Conservation (phyloP, 441 rosid species). For the Metrosideros polymorpha region DNA sequence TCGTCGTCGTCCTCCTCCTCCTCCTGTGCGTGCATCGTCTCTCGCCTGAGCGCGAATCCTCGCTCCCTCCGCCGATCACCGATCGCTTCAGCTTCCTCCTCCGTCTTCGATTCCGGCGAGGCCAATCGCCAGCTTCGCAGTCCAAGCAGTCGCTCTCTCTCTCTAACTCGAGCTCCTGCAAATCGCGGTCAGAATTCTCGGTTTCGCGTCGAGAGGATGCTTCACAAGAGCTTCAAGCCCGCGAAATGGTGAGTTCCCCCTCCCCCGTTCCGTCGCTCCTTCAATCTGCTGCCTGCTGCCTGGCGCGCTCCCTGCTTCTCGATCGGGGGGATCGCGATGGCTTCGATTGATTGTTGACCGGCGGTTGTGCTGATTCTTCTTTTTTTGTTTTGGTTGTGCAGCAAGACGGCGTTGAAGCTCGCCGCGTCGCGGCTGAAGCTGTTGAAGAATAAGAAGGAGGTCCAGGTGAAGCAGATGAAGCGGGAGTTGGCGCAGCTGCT, state of each 20-base stretch:
- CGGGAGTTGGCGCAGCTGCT: slow-evolving; percentile 81
- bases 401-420: slow-evolving; percentile 74
- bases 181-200: neutral
- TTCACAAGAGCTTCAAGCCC: slow-evolving; percentile 79
- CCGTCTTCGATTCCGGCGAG: neutral
- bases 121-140: neutral
- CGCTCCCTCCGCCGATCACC: neutral
- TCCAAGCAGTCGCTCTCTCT: neutral
- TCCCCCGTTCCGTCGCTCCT: neutral
- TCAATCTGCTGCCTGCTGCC: no score
- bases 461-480: slow-evolving; percentile 62
- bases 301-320: neutral
- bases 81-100: neutral
- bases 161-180: neutral
- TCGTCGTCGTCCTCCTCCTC: neutral
- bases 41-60: neutral
- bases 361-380: neutral
- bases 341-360: neutral
- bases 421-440: slow-evolving; percentile 70
- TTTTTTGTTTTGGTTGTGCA: slow-evolving; percentile 7
- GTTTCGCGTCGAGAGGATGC: slow-evolving; percentile 15
- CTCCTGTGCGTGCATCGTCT: neutral
- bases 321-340: neutral
- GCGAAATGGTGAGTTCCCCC: slow-evolving; percentile 59
- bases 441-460: slow-evolving; percentile 63